phyloP scores from a whole-genome alignment of 2,329 filamentous ascomycete species.

The Hypoxylon sp. region DNA sequence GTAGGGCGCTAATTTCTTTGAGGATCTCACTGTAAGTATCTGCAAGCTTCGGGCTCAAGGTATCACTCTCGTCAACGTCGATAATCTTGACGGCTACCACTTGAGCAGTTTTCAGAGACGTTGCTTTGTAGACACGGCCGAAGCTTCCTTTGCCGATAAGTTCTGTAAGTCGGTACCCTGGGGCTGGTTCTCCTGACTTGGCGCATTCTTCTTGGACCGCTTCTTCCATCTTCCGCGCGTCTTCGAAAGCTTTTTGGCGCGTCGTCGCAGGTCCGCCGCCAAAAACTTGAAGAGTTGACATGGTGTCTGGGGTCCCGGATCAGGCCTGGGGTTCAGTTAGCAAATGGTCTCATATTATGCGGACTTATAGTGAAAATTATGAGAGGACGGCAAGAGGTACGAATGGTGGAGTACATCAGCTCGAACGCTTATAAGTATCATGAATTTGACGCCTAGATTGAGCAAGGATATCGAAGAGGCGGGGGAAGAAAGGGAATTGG shows the following conservation, averaged over 20 bases:
- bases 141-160: constrained; percentile 83
- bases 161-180: constrained; percentile 78
- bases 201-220: constrained; percentile 74
- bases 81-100: constrained; percentile 86
- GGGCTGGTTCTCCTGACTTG: constrained; percentile 71
- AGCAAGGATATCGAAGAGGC: not conserved
- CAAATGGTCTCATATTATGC: not conserved
- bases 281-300: constrained; percentile 52
- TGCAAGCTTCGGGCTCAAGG: constrained; percentile 73
- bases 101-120: constrained; percentile 61
- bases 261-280: constrained; percentile 46
- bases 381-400: not conserved
- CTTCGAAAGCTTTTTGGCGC: constrained; percentile 72
- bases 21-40: constrained; percentile 79
- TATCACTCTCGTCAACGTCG: constrained; percentile 84
- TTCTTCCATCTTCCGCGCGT: constrained; percentile 79
- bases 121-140: constrained; percentile 80
- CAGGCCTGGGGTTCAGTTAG: constrained; percentile 37
- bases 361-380: not conserved
- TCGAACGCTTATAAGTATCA: not conserved
- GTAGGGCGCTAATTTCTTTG: constrained; percentile 78
- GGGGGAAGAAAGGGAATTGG: not conserved
- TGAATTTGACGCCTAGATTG: not conserved
- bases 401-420: not conserved
- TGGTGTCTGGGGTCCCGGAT: constrained; percentile 35